Conservation (phyloP, 768 basidiomycete genomes). For the Russula ochroleuca region DNA sequence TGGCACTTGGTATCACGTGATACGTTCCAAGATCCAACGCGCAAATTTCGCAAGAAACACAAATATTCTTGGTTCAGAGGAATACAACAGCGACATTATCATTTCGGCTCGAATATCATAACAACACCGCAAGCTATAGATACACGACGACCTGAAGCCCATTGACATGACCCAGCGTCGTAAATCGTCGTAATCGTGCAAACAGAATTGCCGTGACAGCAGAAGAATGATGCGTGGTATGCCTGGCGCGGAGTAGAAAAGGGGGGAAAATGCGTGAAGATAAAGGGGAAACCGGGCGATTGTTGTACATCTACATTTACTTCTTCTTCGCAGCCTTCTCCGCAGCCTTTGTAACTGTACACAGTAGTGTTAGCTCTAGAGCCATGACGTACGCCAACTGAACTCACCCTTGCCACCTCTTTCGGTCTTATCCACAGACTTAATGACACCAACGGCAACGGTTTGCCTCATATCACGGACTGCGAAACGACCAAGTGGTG, state of each 20-base stretch:
- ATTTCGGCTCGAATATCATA: conserved; percentile 32
- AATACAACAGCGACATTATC: conserved; percentile 33
- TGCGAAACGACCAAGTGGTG: conserved; percentile 98
- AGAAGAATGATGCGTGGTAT: conserved; percentile 35
- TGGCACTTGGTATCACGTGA: no score
- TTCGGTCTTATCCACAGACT: conserved; percentile 93
- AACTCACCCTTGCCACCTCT: conserved; percentile 79
- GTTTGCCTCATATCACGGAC: conserved; percentile 99
- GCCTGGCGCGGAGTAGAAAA: conserved; percentile 35
- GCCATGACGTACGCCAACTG: conserved; percentile 13
- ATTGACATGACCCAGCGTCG: conserved; percentile 31
- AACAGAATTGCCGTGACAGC: conserved; percentile 35
- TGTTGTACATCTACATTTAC: conserved; percentile 72
- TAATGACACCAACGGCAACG: conserved; percentile 98
- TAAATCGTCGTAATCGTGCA: conserved; percentile 34
- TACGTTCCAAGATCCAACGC: no score
- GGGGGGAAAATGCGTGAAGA: conserved; percentile 39
- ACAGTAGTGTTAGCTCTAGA: conserved; percentile 20
- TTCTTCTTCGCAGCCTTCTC: conserved; percentile 97
- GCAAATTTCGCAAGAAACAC: no score
- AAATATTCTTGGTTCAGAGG: conserved; percentile 19
- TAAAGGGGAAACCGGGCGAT: conserved; percentile 37
- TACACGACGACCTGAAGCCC: conserved; percentile 33
- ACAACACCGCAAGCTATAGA: conserved; percentile 31
- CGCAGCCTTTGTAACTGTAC: conserved; percentile 84